Evolutionary conservation across 345 rosid genomes (phyloP).

Genomic region (Psidium guajava): DNA sequence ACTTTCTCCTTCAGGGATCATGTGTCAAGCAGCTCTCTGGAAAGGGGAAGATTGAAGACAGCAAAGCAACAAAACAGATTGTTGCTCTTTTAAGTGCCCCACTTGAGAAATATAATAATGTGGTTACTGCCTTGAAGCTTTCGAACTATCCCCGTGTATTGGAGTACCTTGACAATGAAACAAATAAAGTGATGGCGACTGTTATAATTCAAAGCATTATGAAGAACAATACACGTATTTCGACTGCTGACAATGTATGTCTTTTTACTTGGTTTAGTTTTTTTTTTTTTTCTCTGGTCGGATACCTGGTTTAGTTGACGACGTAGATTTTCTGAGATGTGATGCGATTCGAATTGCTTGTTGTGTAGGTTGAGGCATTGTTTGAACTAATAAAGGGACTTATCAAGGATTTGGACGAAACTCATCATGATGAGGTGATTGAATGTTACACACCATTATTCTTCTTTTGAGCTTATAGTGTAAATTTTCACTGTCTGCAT

Average conservation of each 20-base stretch:
- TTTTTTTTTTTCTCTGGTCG: not conserved
- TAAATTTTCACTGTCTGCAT: not conserved
- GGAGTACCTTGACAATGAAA: slow-evolving; percentile 85
- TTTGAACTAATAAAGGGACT: slow-evolving; percentile 91
- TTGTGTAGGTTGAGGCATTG: slow-evolving; percentile 72
- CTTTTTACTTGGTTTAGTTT: not conserved
- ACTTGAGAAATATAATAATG: slow-evolving; percentile 85
- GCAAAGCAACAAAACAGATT: slow-evolving; percentile 81
- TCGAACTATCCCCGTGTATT: slow-evolving; percentile 76
- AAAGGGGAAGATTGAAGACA: slow-evolving; percentile 74
- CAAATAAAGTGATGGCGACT: slow-evolving; percentile 90
- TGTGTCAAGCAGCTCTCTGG: slow-evolving; percentile 74
- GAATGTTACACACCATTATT: not conserved
- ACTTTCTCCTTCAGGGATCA: slow-evolving; percentile 56
- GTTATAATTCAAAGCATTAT: slow-evolving; percentile 87
- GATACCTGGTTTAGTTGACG: not conserved
- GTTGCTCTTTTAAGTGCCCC: slow-evolving; percentile 97
- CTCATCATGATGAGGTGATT: slow-evolving; percentile 51
- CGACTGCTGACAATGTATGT: slow-evolving; percentile 73
- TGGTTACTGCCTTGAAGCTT: slow-evolving; percentile 84
- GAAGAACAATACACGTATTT: slow-evolving; percentile 76
- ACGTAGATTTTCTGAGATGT: slow-evolving; percentile 4
- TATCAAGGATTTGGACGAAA: slow-evolving; percentile 76
- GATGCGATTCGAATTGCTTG: not conserved
- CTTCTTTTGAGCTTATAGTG: not conserved